Base-by-base conservation (phyloP, 1,139 yeast genomes). In the Torulaspora pretoriensis region DNA sequence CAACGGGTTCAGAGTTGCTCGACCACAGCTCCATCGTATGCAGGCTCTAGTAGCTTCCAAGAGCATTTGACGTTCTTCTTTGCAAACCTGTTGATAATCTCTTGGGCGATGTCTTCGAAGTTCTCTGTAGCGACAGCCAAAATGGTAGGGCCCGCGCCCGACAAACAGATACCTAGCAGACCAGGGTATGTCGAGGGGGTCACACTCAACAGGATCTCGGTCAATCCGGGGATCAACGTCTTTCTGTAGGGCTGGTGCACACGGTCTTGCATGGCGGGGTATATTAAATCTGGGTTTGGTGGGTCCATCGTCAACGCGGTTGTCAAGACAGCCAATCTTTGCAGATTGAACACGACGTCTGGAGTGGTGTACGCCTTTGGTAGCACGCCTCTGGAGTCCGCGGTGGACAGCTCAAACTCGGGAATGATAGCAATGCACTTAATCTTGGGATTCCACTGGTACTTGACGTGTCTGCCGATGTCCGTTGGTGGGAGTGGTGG, bases 81-180 rank as follows among this genome's bases (percentile, higher is more conserved):
- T 44, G 73, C 68, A 66, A 92, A 90, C 45, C 88, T 76, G 39
- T 70, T 69, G 46, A 88, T 75, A 53, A 92, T 89, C 45, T 80
- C 85, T 3, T 67, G 61, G 17, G 98, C 96, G 57, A 92, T 89
- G n/a, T 70, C 74, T 8, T 89, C 96, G 60, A 80, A 92, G 60
- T 86, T 83, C 13, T 78, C 83, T 4, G 96, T 89, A 9, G 98
- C 98, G 53, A 92, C 75, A 43, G 96, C 95, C 56, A 92, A 72
- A 46, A 92, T 90, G 16, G 98, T 92, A 44, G 98, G 98, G 1
- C 98, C 98, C 4, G 98, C 98, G 42, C 98, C 98, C 14, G 96
- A 85, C 46, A 92, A 74, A 66, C 98, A 92, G 56, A 92, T 88
- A 41, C 98, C 98, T 53, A 94, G 74, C 38, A 90, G 74, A 2